These are phyloP conservation scores for Basipetospora chlamydospora DNA, from an alignment of 2,329 filamentous ascomycete genomes.

Conservation along the genomic window DNA sequence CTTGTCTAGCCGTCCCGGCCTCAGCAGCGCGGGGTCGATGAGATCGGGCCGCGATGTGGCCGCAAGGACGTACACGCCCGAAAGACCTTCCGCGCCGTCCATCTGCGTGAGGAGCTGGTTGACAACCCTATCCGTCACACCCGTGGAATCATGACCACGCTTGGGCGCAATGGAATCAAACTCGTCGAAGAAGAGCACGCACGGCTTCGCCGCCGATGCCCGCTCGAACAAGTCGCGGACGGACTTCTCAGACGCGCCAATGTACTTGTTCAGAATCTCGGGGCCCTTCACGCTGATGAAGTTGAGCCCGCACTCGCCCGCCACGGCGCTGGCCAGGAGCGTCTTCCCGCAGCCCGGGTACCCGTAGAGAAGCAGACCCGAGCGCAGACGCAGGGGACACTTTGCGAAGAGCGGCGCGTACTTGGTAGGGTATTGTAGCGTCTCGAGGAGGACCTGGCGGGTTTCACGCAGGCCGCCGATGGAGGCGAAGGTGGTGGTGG, in stretches of 20 bases:
- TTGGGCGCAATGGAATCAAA: constrained; percentile 98
- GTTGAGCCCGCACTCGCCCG: constrained; percentile 92
- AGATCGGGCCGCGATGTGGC: constrained; percentile 87
- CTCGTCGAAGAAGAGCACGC: constrained; percentile 95
- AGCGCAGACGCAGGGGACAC: constrained; percentile 86
- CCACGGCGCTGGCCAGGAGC: constrained; percentile 87
- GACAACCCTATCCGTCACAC: constrained; percentile 96
- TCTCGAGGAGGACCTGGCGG: constrained; percentile 82
- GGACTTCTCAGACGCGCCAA: constrained; percentile 91
- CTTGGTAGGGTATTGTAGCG: constrained; percentile 89
- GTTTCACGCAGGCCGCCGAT: constrained; percentile 84
- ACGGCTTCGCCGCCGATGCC: constrained; percentile 78
- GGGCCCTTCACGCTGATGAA: constrained; percentile 98
- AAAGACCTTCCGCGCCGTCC: constrained; percentile 92
- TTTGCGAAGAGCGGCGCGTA: constrained; percentile 96
- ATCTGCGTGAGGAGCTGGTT: constrained; percentile 98
- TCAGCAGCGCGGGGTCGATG: constrained; percentile 83
- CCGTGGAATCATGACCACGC: constrained; percentile 88
- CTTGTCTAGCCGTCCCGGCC: constrained; percentile 88
- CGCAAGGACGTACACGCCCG: constrained; percentile 89
- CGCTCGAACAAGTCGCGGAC: constrained; percentile 91
- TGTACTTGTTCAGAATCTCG: constrained; percentile 98
- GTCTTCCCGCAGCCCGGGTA: constrained; percentile 97
- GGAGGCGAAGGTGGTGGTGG: constrained; percentile 79
- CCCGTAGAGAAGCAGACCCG: constrained; percentile 83